These are phyloP conservation scores for Leccinum uliginosum DNA, from an alignment of 768 basidiomycete species.

Conservation along the genomic window DNA sequence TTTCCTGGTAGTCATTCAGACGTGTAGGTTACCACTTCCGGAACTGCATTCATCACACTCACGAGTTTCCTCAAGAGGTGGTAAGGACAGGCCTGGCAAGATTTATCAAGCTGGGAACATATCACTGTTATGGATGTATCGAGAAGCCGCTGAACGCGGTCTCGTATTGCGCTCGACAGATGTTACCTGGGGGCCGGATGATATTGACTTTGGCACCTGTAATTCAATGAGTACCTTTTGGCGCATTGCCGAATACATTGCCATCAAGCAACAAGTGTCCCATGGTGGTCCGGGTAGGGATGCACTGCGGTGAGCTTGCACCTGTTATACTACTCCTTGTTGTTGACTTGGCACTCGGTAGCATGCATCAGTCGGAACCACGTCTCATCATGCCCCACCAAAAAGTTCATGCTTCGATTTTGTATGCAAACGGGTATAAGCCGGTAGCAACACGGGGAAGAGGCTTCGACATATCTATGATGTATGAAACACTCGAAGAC, in stretches of 20 bases:
- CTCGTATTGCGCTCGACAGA: conserved; percentile 14
- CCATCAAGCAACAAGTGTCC: conserved; percentile 12
- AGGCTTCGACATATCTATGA: neutral
- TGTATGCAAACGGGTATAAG: neutral
- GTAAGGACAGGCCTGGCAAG: conserved; percentile 8
- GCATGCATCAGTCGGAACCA: conserved; percentile 6
- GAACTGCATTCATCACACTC: neutral
- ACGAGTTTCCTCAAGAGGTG: conserved; percentile 5
- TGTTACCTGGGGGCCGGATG: conserved; percentile 13
- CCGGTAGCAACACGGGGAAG: neutral
- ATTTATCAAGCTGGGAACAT: neutral
- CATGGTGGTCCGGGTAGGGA: neutral
- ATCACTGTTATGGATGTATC: neutral
- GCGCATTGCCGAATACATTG: conserved; percentile 5
- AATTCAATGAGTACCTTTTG: conserved; percentile 11
- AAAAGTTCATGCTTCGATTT: neutral
- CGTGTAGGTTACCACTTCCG: conserved; percentile 12
- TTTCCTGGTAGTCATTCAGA: conserved; percentile 14
- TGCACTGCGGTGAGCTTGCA: conserved; percentile 4
- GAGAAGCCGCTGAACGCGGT: neutral
- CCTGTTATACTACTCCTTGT: neutral
- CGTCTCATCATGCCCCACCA: conserved; percentile 5
- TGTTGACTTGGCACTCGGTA: neutral
- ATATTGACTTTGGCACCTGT: conserved; percentile 11
- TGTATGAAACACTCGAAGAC: neutral